Base-by-base conservation (phyloP, 805 yeast species). In the Sporopachydermia quercuum region DNA sequence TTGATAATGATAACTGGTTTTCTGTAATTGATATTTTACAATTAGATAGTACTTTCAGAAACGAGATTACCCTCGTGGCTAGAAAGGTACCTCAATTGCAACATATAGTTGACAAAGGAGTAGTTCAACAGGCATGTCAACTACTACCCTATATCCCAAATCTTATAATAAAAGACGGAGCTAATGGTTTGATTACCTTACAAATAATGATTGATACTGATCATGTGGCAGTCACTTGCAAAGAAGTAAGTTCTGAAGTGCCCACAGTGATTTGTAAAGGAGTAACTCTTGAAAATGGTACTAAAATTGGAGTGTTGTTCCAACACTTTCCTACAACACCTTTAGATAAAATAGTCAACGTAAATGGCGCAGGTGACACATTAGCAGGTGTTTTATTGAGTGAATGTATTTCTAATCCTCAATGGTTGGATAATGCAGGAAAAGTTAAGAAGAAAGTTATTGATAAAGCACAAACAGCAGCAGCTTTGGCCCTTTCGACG, bases 311-410 rank as follows among this genome's bases (percentile, higher is more conserved):
- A 3, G 64, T 79, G 3, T 60, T 74, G 4, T 60, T 83, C 15
- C 82, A 81, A 48, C 78, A 80, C 52, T 78, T 68, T 53, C 60
- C 61, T 2, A 67, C 71, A 1, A 47, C 53, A 4, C 41, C 45
- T 2, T 63, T 70, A 0, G 52, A 61, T 2, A 51, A 55, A 0
- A 65, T 79, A 8, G 58, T 57, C 18, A 82, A 77, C 47, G 94
- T 81, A 19, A 83, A 89, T 5, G 96, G 95, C 2, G 94, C 94
- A 1, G 96, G 95, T 6, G 95, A 85, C 55, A 68, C 91, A 0
- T 63, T 85, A 35, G 67, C 75, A 18, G 95, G 95, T 0, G 72
- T 67, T 18, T 45, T 85, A 16, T 53, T 73, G 8, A 60, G 76
- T 2, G 63, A 63, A 42, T 44, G 68, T 38, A 55, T 61, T 2